Conservation (phyloP, 805 yeast genomes). For the Saccharomycopsis selenospora region DNA sequence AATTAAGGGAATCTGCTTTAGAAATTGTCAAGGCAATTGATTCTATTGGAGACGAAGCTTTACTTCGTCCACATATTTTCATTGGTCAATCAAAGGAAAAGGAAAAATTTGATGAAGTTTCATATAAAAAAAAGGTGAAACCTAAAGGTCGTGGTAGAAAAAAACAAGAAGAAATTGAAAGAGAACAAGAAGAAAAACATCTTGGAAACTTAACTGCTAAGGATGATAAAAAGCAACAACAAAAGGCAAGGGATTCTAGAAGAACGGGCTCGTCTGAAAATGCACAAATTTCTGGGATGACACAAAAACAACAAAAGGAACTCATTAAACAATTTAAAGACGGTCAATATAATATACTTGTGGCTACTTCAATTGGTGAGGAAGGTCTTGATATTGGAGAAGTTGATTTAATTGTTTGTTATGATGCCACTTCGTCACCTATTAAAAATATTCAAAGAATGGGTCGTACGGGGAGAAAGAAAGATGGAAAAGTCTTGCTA, state of each 20-base stretch:
- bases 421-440: slow-evolving; percentile 89
- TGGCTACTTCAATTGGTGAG: slow-evolving; percentile 96
- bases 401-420: slow-evolving; percentile 88
- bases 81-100: slow-evolving; percentile 85
- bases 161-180: slow-evolving; percentile 23
- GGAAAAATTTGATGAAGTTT: slow-evolving; percentile 57
- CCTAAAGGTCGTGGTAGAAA: slow-evolving; percentile 39
- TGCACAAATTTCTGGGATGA: slow-evolving; percentile 82
- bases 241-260: slow-evolving; percentile 31
- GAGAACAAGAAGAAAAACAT: slow-evolving; percentile 29
- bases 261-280: slow-evolving; percentile 60
- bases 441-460: slow-evolving; percentile 89
- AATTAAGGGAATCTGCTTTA: slow-evolving; percentile 80
- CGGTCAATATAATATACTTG: slow-evolving; percentile 71
- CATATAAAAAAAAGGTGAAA: slow-evolving; percentile 36
- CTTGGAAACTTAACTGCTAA: slow-evolving; percentile 27
- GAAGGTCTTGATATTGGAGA: slow-evolving; percentile 98
- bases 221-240: slow-evolving; percentile 28
- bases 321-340: slow-evolving; percentile 64
- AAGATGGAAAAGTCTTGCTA: slow-evolving; percentile 77
- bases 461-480: slow-evolving; percentile 97
- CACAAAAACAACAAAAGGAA: slow-evolving; percentile 78
- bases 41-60: slow-evolving; percentile 27
- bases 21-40: slow-evolving; percentile 71
- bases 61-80: slow-evolving; percentile 69